These are phyloP conservation scores for Toxoplasma gondii DNA, from an alignment of 169 alveolate species.

Conservation along the genomic window DNA sequence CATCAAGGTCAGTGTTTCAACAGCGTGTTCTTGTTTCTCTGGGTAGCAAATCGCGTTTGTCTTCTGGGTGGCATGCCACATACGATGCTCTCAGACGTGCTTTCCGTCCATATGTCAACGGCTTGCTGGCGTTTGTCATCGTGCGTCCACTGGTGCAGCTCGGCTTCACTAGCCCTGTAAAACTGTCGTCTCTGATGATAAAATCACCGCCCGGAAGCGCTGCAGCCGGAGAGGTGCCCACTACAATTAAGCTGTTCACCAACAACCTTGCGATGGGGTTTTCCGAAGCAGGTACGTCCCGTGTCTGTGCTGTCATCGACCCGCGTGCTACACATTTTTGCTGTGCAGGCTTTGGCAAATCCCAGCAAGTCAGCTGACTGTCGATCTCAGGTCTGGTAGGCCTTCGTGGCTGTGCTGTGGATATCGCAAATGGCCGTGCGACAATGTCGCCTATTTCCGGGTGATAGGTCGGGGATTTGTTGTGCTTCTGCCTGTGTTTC, in stretches of 20 bases:
- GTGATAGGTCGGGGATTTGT: too few species aligned
- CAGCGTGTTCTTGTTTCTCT: not conserved
- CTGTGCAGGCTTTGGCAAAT: not conserved
- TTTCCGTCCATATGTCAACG: too few species aligned
- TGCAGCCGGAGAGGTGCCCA: constrained; percentile 34
- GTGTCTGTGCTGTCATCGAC: not conserved
- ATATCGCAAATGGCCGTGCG: not conserved
- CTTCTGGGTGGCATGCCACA: too few species aligned
- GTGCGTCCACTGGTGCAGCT: not conserved
- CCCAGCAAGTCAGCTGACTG: not conserved
- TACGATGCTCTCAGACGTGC: too few species aligned
- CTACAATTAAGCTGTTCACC: not conserved
- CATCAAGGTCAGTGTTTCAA: not conserved
- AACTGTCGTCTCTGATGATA: not conserved
- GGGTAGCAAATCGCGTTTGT: too few species aligned
- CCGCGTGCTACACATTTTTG: not conserved
- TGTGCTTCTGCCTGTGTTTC: not conserved
- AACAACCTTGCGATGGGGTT: constrained; percentile 38
- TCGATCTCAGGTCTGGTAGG: not conserved
- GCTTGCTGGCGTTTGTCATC: too few species aligned
- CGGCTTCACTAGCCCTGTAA: constrained; percentile 17
- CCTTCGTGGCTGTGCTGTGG: not conserved
- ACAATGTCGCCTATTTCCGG: too few species aligned
- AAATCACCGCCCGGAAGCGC: constrained; percentile 38
- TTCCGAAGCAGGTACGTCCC: constrained; percentile 10